Base-by-base conservation (phyloP, 1,139 yeast species). In the Pichia sp. region DNA sequence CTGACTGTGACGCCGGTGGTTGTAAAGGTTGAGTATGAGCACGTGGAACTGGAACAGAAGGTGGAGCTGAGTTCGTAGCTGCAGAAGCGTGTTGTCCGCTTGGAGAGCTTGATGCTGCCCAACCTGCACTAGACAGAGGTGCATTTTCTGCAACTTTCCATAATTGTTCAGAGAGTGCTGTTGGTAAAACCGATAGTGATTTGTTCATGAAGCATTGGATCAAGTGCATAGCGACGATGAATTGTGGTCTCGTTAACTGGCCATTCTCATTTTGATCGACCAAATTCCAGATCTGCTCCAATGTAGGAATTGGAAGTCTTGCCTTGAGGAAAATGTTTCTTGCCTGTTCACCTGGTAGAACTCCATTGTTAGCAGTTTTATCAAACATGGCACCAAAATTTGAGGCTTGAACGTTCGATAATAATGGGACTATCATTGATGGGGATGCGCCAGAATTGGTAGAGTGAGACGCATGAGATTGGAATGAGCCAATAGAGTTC, bases 141-240 rank as follows among this genome's bases (percentile, higher is more conserved):
- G 33, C 30, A 16, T 35, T 35, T 30, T 40, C 42, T 6, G 59
- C 58, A 17, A 41, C 73, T 21, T 69, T 72, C 88, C 94, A 78
- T 40, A 80, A 57, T 29, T 66, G 63, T 37, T 72, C 76, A 1
- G 96, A 88, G 40, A 91, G 62, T 22, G 67, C 61, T 1, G 77
- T 65, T 5, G 98, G 97, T 40, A 86, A 63, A 5, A 45, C 46
- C 3, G 53, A 36, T 49, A 55, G 44, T 40, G 74, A 74, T 39
- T 69, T 70, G 52, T 77, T 74, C 53, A 86, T 65, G 30, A 80
- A 64, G 37, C 87, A 79, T 58, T 88, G 96, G 44, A 93, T 85
- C 54, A 93, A 69, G 60, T 85, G 94, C 98, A 93, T 91, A 8
- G 98, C 97, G 49, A 91, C 73, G 26, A 85, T 74, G 52, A 93